phyloP scores from a whole-genome alignment of 495 filamentous ascomycete species.

The Aspergillus panamensis region DNA sequence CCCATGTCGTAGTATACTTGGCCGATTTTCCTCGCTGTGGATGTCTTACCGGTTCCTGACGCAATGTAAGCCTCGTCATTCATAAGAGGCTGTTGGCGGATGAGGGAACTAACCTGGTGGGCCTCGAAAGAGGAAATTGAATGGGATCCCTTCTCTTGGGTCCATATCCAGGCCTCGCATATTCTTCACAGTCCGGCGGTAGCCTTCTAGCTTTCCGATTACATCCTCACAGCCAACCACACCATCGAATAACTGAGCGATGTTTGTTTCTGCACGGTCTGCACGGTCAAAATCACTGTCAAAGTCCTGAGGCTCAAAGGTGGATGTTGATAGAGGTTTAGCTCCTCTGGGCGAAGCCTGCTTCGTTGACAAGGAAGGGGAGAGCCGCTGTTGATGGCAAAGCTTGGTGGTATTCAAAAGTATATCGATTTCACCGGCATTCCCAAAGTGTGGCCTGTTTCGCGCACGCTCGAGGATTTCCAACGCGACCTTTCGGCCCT shows the following conservation, averaged over 20 bases:
- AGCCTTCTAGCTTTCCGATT: conserved; percentile 55
- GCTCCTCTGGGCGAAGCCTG: neutral
- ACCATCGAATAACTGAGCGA: conserved; percentile 59
- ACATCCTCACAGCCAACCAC: conserved; percentile 63
- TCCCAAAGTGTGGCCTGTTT: conserved; percentile 52
- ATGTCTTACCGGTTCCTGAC: conserved; percentile 71
- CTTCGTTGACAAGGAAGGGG: conserved; percentile 1
- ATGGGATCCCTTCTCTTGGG: conserved; percentile 54
- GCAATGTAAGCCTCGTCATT: neutral
- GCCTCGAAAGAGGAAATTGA: conserved; percentile 62
- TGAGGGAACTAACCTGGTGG: conserved; percentile 49
- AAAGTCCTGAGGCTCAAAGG: conserved; percentile 62
- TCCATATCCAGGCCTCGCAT: conserved; percentile 53
- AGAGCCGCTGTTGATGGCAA: conserved; percentile 50
- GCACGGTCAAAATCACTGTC: conserved; percentile 62
- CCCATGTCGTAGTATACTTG: conserved; percentile 71
- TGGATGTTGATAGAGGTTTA: conserved; percentile 25
- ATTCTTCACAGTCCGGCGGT: conserved; percentile 51
- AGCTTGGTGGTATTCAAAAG: conserved; percentile 58
- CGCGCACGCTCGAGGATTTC: conserved; percentile 40
- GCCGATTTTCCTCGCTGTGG: conserved; percentile 67
- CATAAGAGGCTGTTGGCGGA: neutral
- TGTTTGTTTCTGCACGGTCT: conserved; percentile 46
- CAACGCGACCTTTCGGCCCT: conserved; percentile 38
- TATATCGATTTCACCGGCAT: conserved; percentile 61